These are phyloP conservation scores for Penicillium flavigenum DNA, from an alignment of 495 filamentous ascomycete species.

Conservation along the genomic window DNA sequence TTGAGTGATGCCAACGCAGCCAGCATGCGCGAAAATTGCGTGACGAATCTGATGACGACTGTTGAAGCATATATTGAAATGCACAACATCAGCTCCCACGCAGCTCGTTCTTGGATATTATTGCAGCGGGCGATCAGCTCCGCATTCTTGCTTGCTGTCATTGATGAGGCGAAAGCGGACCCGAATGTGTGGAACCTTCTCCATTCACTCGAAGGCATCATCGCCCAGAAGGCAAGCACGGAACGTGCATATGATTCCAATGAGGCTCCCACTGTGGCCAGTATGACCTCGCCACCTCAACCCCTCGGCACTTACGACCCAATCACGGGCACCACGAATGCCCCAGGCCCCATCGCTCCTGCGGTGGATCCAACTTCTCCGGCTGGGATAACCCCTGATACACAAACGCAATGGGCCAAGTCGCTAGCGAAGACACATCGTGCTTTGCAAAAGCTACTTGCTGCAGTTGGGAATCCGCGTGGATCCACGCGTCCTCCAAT, in stretches of 20 bases:
- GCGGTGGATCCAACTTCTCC: conserved; percentile 30
- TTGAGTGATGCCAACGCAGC: conserved; percentile 37
- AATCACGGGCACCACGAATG: conserved; percentile 33
- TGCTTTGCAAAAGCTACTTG: conserved; percentile 47
- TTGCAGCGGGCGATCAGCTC: conserved; percentile 50
- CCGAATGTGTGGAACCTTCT: conserved; percentile 42
- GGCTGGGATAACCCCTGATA: conserved; percentile 31
- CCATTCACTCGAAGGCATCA: conserved; percentile 44
- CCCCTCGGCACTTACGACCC: conserved; percentile 29
- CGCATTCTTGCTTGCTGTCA: conserved; percentile 48
- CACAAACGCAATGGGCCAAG: conserved; percentile 50
- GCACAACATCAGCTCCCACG: conserved; percentile 44
- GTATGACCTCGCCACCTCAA: conserved; percentile 25
- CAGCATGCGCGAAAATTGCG: conserved; percentile 46
- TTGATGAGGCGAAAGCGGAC: conserved; percentile 44
- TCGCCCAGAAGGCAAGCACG: conserved; percentile 42
- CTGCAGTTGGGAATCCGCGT: conserved; percentile 35
- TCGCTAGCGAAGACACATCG: conserved; percentile 48
- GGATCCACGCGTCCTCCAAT: conserved; percentile 7
- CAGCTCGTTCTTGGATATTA: conserved; percentile 48
- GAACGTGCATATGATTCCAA: conserved; percentile 34
- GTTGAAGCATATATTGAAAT: conserved; percentile 51
- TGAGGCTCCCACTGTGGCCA: conserved; percentile 15
- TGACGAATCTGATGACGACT: conserved; percentile 42
- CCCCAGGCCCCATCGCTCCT: conserved; percentile 25